Percentiles rank a stretch among this genome's conserved stretches.
These are phyloP conservation scores for Arthroderma sp. DNA, from an alignment of 2,329 filamentous ascomycete species.

Conservation along the genomic window DNA sequence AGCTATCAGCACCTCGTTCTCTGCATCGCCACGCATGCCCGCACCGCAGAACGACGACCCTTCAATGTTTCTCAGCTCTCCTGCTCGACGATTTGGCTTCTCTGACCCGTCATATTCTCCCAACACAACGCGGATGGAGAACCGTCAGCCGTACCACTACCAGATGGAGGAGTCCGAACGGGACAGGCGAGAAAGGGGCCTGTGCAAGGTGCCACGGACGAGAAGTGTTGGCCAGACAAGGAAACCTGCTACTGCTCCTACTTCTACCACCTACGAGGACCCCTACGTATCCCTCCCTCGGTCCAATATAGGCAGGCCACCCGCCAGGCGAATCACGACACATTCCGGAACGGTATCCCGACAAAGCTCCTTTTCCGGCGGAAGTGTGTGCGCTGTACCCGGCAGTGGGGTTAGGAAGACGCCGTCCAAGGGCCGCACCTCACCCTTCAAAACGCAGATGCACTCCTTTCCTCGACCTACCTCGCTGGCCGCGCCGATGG, in stretches of 20 bases:
- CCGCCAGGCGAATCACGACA: slow-evolving; percentile 31
- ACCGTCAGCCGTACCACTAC: slow-evolving; percentile 38
- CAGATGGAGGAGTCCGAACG: slow-evolving; percentile 39
- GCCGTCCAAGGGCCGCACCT: slow-evolving; percentile 33
- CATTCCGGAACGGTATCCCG: slow-evolving; percentile 24
- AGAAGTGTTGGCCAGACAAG: slow-evolving; percentile 22
- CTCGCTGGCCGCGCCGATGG: slow-evolving; percentile 27
- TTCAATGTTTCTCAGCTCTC: slow-evolving; percentile 38
- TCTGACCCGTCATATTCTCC: slow-evolving; percentile 24
- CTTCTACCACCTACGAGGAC: slow-evolving; percentile 15
- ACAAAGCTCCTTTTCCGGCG: slow-evolving; percentile 19
- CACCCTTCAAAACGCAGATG: slow-evolving; percentile 30
- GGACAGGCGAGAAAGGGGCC: slow-evolving; percentile 20
- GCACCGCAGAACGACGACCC: slow-evolving; percentile 31
- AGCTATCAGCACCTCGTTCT: slow-evolving; percentile 34
- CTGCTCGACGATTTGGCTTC: slow-evolving; percentile 36
- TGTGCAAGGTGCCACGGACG: slow-evolving; percentile 26
- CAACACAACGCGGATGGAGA: slow-evolving; percentile 18
- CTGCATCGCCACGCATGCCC: slow-evolving; percentile 34
- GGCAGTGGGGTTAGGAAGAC: slow-evolving; percentile 31
- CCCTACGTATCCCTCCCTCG: background rate
- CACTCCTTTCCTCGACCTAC: slow-evolving; percentile 23
- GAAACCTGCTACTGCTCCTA: slow-evolving; percentile 20
- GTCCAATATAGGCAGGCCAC: slow-evolving; percentile 21
- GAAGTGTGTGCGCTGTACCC: slow-evolving; percentile 18